phyloP scores from a whole-genome alignment of 345 rosid species.

The Hibiscus tridactylites region DNA sequence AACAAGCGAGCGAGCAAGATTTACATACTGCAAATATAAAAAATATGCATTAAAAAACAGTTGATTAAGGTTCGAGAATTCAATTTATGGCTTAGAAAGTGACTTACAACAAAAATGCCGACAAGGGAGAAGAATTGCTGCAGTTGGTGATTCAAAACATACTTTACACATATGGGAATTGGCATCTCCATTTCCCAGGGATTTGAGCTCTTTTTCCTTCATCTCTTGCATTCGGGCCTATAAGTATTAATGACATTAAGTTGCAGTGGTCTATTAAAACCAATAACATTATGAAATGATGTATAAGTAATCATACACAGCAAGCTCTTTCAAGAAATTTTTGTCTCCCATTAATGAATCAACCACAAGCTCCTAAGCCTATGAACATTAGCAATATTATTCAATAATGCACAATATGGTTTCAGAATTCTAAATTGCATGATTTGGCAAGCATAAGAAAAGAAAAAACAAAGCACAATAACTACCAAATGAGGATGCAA shows the following conservation, averaged over 20 bases:
- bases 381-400: not conserved
- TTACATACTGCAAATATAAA: slow-evolving; percentile 70
- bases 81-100: not conserved
- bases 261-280: not conserved
- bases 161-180: slow-evolving; percentile 96
- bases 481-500: too few relatives aligned
- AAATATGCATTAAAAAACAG: not conserved
- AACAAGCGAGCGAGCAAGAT: slow-evolving; percentile 96
- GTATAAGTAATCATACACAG: too few relatives aligned
- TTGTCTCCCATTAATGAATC: not conserved
- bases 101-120: slow-evolving; percentile 98
- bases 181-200: slow-evolving; percentile 60
- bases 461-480: too few relatives aligned
- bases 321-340: too few relatives aligned
- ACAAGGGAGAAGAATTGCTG: slow-evolving; percentile 96
- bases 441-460: too few relatives aligned
- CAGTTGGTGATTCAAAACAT: slow-evolving; percentile 91
- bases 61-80: not conserved
- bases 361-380: not conserved
- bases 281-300: too few relatives aligned
- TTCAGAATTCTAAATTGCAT: not conserved
- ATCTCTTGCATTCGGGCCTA: slow-evolving; percentile 98
- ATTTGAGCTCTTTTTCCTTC: slow-evolving; percentile 86
- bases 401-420: not conserved
- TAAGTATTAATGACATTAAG: slow-evolving; percentile 2